Percentiles rank a stretch among this genome's conserved stretches.
Conservation (phyloP, 768 basidiomycete genomes). For the Cystoderma amianthinum region DNA sequence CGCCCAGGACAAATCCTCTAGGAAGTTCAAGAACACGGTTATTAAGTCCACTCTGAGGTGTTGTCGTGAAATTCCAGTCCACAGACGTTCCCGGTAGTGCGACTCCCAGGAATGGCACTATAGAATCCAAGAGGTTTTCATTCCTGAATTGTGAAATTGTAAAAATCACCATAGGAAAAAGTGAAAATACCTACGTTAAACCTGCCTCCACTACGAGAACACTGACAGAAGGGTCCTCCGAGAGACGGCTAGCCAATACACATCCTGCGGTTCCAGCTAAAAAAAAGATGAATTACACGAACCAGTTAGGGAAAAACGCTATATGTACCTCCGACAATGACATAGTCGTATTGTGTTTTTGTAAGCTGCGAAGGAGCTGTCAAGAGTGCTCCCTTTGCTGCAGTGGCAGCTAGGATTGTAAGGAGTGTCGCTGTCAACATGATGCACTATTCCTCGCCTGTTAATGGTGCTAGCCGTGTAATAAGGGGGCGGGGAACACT, state of each 20-base stretch:
- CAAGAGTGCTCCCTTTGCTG: background rate
- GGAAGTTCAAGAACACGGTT: background rate
- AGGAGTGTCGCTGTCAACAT: background rate
- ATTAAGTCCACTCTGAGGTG: background rate
- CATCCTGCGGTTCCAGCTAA: constrained; percentile 22
- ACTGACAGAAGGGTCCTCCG: constrained; percentile 18
- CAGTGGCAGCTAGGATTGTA: background rate
- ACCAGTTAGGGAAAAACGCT: background rate
- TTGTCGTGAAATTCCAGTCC: constrained; percentile 1
- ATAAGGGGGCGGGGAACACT: too few species aligned
- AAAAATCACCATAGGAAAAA: background rate
- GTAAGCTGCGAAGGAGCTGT: background rate
- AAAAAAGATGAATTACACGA: background rate
- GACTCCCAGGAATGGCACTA: constrained; percentile 1
- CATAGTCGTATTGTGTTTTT: constrained; percentile 13
- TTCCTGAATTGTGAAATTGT: background rate
- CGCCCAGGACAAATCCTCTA: background rate
- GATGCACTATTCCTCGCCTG: too few species aligned
- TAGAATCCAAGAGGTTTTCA: background rate
- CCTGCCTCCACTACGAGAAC: constrained; percentile 26
- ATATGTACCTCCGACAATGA: constrained; percentile 19
- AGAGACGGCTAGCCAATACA: constrained; percentile 23
- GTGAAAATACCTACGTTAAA: constrained; percentile 10
- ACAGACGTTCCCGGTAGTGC: background rate
- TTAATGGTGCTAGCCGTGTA: too few species aligned